Percentiles rank a stretch among this genome's conserved stretches.
Conservation (phyloP, 441 rosid genomes). For the Viola pubescens region DNA sequence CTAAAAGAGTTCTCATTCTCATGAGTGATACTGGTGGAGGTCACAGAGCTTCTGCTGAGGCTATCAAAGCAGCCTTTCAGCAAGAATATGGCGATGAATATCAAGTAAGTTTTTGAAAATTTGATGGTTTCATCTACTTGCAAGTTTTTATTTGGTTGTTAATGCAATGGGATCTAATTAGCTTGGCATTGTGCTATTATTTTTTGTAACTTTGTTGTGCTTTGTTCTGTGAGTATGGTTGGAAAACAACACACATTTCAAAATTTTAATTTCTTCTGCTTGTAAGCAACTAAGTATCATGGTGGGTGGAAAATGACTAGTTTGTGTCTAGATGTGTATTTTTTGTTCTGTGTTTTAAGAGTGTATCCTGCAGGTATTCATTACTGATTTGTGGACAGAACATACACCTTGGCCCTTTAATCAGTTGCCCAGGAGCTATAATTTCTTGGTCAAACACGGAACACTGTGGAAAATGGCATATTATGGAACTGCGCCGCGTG, state of each 20-base stretch:
- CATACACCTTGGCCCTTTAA: conserved; percentile 99
- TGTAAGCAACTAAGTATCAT: conserved; percentile 5
- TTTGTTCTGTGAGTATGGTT: neutral
- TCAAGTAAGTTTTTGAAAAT: conserved; percentile 45
- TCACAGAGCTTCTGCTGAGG: conserved; percentile 95
- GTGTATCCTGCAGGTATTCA: conserved; percentile 65
- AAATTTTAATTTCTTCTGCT: neutral
- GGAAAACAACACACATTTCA: too few species aligned
- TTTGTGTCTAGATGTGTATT: conserved; percentile 14
- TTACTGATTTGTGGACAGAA: conserved; percentile 93
- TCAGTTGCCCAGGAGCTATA: conserved; percentile 91
- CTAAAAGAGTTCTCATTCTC: conserved; percentile 79
- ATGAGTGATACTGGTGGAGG: conserved; percentile 99
- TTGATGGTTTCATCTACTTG: neutral
- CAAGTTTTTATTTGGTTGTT: conserved; percentile 11
- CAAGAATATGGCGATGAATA: conserved; percentile 80
- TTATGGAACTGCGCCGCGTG: conserved; percentile 78
- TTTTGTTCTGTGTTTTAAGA: conserved; percentile 31
- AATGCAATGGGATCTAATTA: neutral
- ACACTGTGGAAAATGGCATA: conserved; percentile 84
- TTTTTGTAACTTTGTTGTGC: neutral
- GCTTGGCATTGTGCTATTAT: neutral
- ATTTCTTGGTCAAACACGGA: conserved; percentile 87
- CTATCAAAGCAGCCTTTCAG: conserved; percentile 71
- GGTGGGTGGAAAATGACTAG: neutral